Evolutionary conservation across 2,329 filamentous ascomycete species (phyloP).

Genomic region (Botrytis fragariae): DNA sequence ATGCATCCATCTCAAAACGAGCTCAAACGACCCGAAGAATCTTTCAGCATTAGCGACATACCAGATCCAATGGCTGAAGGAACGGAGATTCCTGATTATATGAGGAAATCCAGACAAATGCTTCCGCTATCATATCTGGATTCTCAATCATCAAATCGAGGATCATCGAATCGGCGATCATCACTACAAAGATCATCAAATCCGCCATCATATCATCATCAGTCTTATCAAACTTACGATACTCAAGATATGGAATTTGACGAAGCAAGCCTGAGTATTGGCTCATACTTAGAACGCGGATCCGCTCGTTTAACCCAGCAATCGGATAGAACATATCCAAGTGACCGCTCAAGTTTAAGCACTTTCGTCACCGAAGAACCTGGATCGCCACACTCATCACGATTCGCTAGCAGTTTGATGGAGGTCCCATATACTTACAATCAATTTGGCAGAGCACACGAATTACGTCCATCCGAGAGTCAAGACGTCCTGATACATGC

Average conservation of each 20-base stretch:
- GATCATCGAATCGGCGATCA: not conserved
- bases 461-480: not conserved
- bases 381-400: conserved; percentile 5
- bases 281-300: not conserved
- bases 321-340: conserved; percentile 1
- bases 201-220: not conserved
- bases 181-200: not conserved
- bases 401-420: conserved; percentile 5
- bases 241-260: conserved; percentile 9
- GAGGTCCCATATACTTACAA: not conserved
- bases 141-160: not conserved
- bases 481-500: conserved; percentile 10
- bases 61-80: not conserved
- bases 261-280: conserved; percentile 10
- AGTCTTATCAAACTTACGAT: conserved; percentile 4
- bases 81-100: not conserved
- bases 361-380: conserved; percentile 1
- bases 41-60: not conserved
- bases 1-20: not conserved
- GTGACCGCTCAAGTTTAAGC: not conserved
- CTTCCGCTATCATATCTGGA: conserved; percentile 13
- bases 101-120: conserved; percentile 2
- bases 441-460: not conserved
- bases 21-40: not conserved
- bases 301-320: conserved; percentile 3